Evolutionary conservation across 192 early-diverging fungal genomes (phyloP).

Genomic region (Podila clonocystis): DNA sequence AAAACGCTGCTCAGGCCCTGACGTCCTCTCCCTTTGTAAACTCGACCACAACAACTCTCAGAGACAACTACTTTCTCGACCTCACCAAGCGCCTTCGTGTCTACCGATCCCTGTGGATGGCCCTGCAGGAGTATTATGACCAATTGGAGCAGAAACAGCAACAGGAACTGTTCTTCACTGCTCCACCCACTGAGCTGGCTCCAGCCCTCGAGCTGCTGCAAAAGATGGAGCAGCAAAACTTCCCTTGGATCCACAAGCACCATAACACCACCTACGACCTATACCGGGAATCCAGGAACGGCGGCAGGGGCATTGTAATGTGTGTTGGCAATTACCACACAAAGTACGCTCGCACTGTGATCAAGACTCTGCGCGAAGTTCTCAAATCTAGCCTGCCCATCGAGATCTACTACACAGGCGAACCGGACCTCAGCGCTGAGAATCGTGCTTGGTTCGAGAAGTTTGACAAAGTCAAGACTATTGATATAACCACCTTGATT

Average conservation of each 20-base stretch:
- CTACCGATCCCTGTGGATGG: conserved; percentile 36
- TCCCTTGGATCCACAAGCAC: conserved; percentile 34
- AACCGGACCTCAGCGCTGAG: conserved; percentile 45
- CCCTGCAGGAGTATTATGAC: conserved; percentile 19
- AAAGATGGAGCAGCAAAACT: conserved; percentile 32
- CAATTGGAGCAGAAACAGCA: background rate
- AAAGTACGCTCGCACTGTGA: conserved; percentile 47
- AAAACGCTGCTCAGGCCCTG: conserved; percentile 20
- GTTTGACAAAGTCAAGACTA: conserved; percentile 49
- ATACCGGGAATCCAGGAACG: background rate
- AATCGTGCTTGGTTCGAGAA: conserved; percentile 48
- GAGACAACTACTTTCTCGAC: conserved; percentile 19
- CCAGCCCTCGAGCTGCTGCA: conserved; percentile 28
- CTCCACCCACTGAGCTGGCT: conserved; percentile 37
- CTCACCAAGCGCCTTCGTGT: conserved; percentile 39
- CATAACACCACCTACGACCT: conserved; percentile 31
- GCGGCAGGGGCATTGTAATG: conserved; percentile 43
- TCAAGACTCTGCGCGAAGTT: conserved; percentile 52
- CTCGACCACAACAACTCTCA: conserved; percentile 1
- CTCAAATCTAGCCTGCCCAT: conserved; percentile 65
- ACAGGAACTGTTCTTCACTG: conserved; percentile 14
- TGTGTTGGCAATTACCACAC: conserved; percentile 60
- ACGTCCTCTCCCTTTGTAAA: conserved; percentile 23
- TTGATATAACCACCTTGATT: conserved; percentile 50
- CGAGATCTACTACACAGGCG: conserved; percentile 65